These are phyloP conservation scores for Elongisporangium prolatum DNA, from an alignment of 352 stramenopile genomes.

Conservation along the genomic window DNA sequence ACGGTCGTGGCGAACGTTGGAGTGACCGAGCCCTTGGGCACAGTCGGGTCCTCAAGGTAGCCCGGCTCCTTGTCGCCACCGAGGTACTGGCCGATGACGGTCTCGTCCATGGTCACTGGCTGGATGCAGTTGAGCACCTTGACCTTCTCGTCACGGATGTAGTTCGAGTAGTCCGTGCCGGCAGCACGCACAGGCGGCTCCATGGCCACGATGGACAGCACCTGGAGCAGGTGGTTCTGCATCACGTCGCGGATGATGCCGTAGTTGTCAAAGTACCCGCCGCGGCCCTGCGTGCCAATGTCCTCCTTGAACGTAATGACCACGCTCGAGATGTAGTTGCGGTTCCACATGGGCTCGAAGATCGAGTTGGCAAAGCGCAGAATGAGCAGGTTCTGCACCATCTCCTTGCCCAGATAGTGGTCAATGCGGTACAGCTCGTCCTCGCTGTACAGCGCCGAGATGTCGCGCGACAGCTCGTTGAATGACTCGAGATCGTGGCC, in stretches of 20 bases:
- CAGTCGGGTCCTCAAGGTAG: constrained; percentile 95
- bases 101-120: constrained; percentile 91
- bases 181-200: constrained; percentile 85
- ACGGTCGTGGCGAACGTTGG: constrained; percentile 91
- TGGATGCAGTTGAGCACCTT: constrained; percentile 96
- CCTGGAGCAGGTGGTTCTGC: constrained; percentile 98
- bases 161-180: constrained; percentile 88
- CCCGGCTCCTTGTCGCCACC: constrained; percentile 73
- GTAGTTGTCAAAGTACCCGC: constrained; percentile 97
- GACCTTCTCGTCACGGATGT: constrained; percentile 97
- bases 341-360: constrained; percentile 97
- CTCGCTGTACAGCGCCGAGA: constrained; percentile 78
- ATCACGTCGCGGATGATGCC: constrained; percentile 99
- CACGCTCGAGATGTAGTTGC: constrained; percentile 94
- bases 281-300: constrained; percentile 94
- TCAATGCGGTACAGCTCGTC: constrained; percentile 97
- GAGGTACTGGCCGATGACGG: constrained; percentile 97
- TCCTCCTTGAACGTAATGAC: constrained; percentile 98
- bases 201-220: constrained; percentile 97
- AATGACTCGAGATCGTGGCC: constrained; percentile 93
- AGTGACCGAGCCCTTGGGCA: constrained; percentile 90
- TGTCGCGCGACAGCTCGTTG: constrained; percentile 85
- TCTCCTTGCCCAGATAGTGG: constrained; percentile 97
- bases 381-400: constrained; percentile 97
- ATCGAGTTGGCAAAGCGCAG: constrained; percentile 97